Base-by-base conservation (phyloP, 768 basidiomycete species). In the Lentinula sp. region DNA sequence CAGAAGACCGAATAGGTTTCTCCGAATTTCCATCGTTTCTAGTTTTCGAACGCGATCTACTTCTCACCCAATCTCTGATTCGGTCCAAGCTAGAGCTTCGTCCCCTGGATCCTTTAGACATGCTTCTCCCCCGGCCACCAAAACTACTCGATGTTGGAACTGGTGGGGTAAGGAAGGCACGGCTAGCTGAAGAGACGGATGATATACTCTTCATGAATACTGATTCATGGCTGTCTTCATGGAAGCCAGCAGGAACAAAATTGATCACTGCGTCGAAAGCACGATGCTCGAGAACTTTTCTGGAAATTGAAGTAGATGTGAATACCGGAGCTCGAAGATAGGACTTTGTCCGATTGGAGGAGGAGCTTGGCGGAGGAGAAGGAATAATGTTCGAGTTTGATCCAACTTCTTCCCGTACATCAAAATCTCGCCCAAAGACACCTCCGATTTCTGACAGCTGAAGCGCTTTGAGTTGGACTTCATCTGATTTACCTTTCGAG, bases 21-120 rank as follows among this genome's bases (percentile, higher is more conserved):
- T 40, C 35, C 2, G 35, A 55, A 21, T 21, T 39, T 28, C 5
- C 2, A n/a, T 55, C 35, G 9, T 37, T 23, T 40, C 34, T 13
- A 15, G 35, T 55, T 23, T 32, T 56, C 5, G 55, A 56, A 28
- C 55, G 55, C n/a, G 55, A 56, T 40, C 55, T 56, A 28, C 55
- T 56, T 21, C 40, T 56, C 23, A 56, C 23, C 55, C 55, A 56
- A 28, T 31, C 32, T 43, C 40, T 56, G 10, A 56, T 43, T 21
- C 55, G 21, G 23, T 40, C 28, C 15, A 56, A 15, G 23, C 55
- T 56, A 5, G 55, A 56, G 28, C 55, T 56, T 11, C 55, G 37
- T 32, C 55, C 15, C 16, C 42, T 23, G 13, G 42, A 42, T n/a
- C 39, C 39, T 42, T 13, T 56, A 2, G 55, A 56, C 40, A 56